A percentile compares a stretch with the other conserved stretches of the same genome.
phyloP scores from a whole-genome alignment of 805 yeast species.

The Lipomyces kockii region DNA sequence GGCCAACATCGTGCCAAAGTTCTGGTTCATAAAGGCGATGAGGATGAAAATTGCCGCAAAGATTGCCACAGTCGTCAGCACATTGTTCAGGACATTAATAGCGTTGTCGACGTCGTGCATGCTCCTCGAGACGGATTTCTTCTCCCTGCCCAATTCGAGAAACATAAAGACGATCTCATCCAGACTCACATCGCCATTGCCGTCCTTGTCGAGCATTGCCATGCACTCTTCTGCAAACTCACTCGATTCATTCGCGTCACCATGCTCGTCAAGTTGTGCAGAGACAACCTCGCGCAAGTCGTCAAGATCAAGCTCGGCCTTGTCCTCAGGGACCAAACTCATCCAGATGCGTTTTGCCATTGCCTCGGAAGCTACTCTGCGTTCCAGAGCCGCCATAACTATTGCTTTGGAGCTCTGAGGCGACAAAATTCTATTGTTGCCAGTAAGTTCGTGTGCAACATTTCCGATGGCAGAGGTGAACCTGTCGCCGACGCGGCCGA shows the following conservation, averaged over 20 bases:
- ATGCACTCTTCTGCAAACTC: constrained; percentile 17
- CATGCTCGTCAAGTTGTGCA: background rate
- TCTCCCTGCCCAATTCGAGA: constrained; percentile 45
- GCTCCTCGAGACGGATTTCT: constrained; percentile 45
- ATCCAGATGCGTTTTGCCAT: constrained; percentile 50
- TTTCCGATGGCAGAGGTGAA: constrained; percentile 30
- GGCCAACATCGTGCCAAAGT: constrained; percentile 48
- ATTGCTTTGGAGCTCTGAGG: constrained; percentile 18
- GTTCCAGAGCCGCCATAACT: constrained; percentile 45
- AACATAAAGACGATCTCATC: constrained; percentile 47
- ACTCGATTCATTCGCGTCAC: constrained; percentile 9
- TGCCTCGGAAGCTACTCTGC: constrained; percentile 40
- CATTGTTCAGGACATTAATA: constrained; percentile 47
- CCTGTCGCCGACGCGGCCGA: constrained; percentile 17
- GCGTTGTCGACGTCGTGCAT: constrained; percentile 50
- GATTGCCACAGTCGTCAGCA: constrained; percentile 44
- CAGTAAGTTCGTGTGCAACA: constrained; percentile 1
- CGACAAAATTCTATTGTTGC: background rate
- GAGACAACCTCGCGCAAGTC: constrained; percentile 44
- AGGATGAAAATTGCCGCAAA: constrained; percentile 47
- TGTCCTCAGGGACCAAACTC: constrained; percentile 48
- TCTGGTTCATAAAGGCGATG: constrained; percentile 50
- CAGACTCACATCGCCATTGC: constrained; percentile 46
- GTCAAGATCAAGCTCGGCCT: constrained; percentile 43
- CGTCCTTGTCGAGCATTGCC: constrained; percentile 45